phyloP scores from a whole-genome alignment of 2,329 filamentous ascomycete genomes.

The Dryadomyces sulphureus region DNA sequence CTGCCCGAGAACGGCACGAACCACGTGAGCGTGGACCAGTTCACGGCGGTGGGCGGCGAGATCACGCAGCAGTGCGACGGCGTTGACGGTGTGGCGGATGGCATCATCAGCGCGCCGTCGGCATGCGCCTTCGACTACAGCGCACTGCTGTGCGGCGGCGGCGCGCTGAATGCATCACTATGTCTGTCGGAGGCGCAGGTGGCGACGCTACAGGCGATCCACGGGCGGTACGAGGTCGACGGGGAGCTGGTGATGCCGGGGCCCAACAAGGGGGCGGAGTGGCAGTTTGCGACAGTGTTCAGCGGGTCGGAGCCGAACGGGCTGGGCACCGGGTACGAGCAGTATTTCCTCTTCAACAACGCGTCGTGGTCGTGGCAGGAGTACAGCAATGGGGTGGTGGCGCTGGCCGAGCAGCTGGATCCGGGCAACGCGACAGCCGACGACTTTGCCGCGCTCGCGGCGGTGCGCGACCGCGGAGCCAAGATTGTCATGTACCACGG shows the following conservation, averaged over 20 bases:
- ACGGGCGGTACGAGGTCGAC: background rate
- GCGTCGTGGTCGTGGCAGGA: constrained; percentile 17
- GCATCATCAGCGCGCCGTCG: constrained; percentile 18
- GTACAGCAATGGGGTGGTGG: constrained; percentile 15
- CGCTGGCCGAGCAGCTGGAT: constrained; percentile 13
- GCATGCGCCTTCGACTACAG: constrained; percentile 18
- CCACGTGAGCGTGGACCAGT: constrained; percentile 26
- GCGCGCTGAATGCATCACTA: background rate
- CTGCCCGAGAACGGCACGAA: constrained; percentile 23
- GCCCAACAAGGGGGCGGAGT: constrained; percentile 23
- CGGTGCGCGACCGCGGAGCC: constrained; percentile 19
- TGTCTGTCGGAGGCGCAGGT: constrained; percentile 9
- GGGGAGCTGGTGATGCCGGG: background rate
- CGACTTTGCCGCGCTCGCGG: constrained; percentile 13
- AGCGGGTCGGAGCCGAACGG: constrained; percentile 9
- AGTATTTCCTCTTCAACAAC: constrained; percentile 16
- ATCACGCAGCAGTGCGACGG: constrained; percentile 25
- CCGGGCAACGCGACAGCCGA: constrained; percentile 17
- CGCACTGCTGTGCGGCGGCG: background rate
- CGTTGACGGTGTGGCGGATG: constrained; percentile 25
- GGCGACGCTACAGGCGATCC: constrained; percentile 5
- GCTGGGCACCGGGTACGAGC: constrained; percentile 15
- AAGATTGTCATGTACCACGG: constrained; percentile 29
- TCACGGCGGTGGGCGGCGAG: constrained; percentile 23
- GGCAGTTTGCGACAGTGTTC: constrained; percentile 12